Evolutionary conservation across 2,329 filamentous ascomycete species (phyloP).

Genomic region (Fusarium heterosporum): DNA sequence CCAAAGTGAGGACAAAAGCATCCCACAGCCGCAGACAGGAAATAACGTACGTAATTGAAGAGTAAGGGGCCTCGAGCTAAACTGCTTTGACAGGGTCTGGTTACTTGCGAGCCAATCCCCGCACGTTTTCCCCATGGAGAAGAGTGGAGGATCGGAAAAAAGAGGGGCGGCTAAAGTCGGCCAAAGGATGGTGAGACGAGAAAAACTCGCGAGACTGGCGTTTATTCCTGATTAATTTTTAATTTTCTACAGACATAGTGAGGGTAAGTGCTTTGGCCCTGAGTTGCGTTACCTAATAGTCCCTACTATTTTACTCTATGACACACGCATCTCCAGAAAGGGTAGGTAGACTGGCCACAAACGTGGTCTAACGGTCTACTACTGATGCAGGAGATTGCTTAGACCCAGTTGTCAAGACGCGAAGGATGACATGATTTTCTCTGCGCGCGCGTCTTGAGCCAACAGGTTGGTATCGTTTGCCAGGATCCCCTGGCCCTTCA

Average conservation of each 20-base stretch:
- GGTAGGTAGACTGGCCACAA: conserved; percentile 5
- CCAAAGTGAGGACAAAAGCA: conserved; percentile 3
- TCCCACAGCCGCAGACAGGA: background rate
- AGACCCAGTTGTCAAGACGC: conserved; percentile 3
- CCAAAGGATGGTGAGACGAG: conserved; percentile 17
- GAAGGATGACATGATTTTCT: conserved; percentile 8
- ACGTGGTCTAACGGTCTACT: background rate
- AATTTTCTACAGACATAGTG: background rate
- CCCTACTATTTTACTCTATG: conserved; percentile 15
- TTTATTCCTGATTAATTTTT: background rate
- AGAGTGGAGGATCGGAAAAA: conserved; percentile 10
- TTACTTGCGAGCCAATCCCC: conserved; percentile 30
- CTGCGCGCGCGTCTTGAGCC: background rate
- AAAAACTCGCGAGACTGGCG: conserved; percentile 8
- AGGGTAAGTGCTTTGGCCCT: conserved; percentile 9
- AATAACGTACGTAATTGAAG: conserved; percentile 15
- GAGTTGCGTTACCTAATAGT: conserved; percentile 26
- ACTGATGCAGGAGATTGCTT: background rate
- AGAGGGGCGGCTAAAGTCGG: conserved; percentile 10
- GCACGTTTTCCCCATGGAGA: conserved; percentile 33
- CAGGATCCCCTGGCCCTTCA: background rate
- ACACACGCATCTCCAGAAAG: conserved; percentile 8
- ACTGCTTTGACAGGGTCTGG: background rate
- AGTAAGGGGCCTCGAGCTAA: conserved; percentile 1
- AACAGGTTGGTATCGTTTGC: background rate